These are phyloP conservation scores for Leishmania martiniquensis DNA, from an alignment of 208 protist genomes.

Conservation along the genomic window DNA sequence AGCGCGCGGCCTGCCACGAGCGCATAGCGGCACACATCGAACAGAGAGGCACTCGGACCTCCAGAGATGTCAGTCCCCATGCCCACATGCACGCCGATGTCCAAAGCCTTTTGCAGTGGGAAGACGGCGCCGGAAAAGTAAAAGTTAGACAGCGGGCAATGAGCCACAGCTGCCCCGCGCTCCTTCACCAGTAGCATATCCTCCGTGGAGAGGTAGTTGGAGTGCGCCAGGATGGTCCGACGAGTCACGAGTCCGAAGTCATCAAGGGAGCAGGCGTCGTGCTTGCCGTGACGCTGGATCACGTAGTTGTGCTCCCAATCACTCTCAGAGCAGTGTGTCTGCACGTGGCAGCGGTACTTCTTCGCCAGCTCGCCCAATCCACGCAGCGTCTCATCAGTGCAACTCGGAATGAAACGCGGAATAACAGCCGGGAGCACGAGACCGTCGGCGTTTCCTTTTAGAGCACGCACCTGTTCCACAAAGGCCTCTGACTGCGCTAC, in stretches of 20 bases:
- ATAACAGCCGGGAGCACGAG: conserved; percentile 89
- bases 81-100: conserved; percentile 82
- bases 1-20: conserved; percentile 65
- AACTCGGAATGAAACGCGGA: conserved; percentile 95
- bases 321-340: conserved; percentile 82
- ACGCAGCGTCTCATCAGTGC: conserved; percentile 77
- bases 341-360: conserved; percentile 77
- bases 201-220: conserved; percentile 78
- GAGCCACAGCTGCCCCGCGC: conserved; percentile 72
- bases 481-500: conserved; percentile 72
- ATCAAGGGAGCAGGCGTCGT: conserved; percentile 88
- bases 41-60: conserved; percentile 85
- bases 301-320: conserved; percentile 94
- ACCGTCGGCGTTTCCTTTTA: conserved; percentile 47
- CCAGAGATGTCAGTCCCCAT: conserved; percentile 96
- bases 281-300: conserved; percentile 79
- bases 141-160: conserved; percentile 95
- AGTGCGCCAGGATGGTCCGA: conserved; percentile 90
- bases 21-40: conserved; percentile 82
- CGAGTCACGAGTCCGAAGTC: conserved; percentile 81
- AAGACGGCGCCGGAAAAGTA: conserved; percentile 85
- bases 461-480: conserved; percentile 49
- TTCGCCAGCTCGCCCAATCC: conserved; percentile 75
- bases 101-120: conserved; percentile 58
- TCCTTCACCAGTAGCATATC: conserved; percentile 81